Percentiles rank a stretch among this genome's conserved stretches.
These are phyloP conservation scores for Geranium brycei DNA, from an alignment of 345 rosid genomes.

Conservation along the genomic window DNA sequence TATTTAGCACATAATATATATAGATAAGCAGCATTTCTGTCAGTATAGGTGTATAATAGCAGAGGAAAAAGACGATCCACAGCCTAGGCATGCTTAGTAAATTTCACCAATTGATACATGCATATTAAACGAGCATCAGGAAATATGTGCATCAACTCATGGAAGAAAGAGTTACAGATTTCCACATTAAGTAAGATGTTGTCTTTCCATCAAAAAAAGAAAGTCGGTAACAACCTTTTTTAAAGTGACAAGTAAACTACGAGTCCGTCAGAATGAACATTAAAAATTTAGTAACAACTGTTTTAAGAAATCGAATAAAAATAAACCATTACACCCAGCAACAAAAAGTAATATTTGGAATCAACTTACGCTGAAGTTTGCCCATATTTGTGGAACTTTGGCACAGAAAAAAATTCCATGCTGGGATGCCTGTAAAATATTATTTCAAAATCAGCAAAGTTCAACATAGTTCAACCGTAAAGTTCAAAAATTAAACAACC, in stretches of 20 bases:
- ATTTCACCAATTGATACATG: too few species aligned
- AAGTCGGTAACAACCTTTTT: too few species aligned
- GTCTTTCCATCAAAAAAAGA: too few species aligned
- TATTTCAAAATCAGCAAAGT: constrained; percentile 3
- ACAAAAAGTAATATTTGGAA: not conserved
- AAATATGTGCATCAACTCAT: too few species aligned
- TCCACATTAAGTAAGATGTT: too few species aligned
- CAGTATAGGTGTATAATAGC: too few species aligned
- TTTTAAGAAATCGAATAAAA: not conserved
- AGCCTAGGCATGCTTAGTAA: too few species aligned
- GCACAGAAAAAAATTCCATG: constrained; percentile 90
- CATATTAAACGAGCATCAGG: too few species aligned
- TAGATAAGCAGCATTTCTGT: too few species aligned
- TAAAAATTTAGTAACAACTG: not conserved
- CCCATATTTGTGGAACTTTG: constrained; percentile 90
- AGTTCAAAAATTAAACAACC: not conserved
- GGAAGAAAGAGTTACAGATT: too few species aligned
- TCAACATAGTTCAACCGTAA: not conserved
- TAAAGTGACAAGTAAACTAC: not conserved
- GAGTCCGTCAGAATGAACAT: not conserved
- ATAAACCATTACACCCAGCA: not conserved
- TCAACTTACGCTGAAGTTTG: constrained; percentile 60
- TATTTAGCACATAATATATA: too few species aligned
- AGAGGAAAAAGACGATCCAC: too few species aligned
- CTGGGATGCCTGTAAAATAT: constrained; percentile 67